A percentile compares a stretch with the other conserved stretches of the same genome.
Conservation (phyloP, 2,329 filamentous ascomycete species). For the Penicillium italicum region DNA sequence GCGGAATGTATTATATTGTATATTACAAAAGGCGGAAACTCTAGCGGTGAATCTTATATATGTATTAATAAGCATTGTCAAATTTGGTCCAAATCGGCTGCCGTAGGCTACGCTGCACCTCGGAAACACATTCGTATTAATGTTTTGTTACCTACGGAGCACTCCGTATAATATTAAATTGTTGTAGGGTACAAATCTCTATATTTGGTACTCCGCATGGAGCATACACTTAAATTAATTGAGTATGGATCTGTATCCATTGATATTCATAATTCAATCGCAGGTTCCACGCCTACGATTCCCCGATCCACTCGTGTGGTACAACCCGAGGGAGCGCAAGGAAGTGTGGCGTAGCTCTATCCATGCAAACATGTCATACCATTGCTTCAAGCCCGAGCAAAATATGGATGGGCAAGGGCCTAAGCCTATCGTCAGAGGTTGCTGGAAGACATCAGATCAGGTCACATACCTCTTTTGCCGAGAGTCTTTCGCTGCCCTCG, state of each 20-base stretch:
- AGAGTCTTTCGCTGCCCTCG: slow-evolving; percentile 64
- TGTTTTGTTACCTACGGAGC: not conserved
- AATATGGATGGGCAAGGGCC: slow-evolving; percentile 41
- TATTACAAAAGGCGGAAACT: no score
- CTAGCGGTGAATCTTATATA: no score
- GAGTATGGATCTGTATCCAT: not conserved
- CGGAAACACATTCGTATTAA: not conserved
- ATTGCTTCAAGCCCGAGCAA: slow-evolving; percentile 22
- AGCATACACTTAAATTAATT: not conserved
- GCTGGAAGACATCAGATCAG: not conserved
- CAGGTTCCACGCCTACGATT: slow-evolving; percentile 6
- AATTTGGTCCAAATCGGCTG: no score
- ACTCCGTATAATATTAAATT: no score
- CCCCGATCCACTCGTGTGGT: slow-evolving; percentile 2
- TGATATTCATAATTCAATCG: not conserved
- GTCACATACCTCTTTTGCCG: slow-evolving; percentile 58
- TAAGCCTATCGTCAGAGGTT: slow-evolving; percentile 21
- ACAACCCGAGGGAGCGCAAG: not conserved
- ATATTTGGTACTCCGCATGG: not conserved
- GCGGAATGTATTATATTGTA: no score
- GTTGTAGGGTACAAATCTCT: not conserved
- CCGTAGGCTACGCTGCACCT: not conserved
- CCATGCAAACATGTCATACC: not conserved
- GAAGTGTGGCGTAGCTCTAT: slow-evolving; percentile 6
- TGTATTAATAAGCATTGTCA: no score